Conservation (phyloP, 2,329 filamentous ascomycete genomes). For the Zymoseptoria passerinii region DNA sequence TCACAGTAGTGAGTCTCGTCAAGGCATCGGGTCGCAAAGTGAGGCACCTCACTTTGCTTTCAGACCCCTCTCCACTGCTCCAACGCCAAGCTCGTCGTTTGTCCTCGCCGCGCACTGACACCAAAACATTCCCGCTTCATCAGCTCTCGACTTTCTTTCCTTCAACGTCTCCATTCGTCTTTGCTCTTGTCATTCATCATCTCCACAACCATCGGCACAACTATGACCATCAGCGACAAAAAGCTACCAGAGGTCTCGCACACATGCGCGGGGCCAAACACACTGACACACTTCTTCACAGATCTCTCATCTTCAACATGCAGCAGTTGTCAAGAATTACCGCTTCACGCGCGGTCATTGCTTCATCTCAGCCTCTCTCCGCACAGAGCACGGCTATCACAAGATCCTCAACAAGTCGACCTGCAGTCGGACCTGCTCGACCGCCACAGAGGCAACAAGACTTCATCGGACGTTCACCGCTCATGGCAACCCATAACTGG, state of each 20-base stretch:
- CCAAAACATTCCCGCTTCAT: neutral
- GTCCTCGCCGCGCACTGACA: neutral
- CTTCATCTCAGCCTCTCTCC: neutral
- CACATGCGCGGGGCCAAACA: neutral
- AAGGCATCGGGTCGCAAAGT: too few relatives aligned
- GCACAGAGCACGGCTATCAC: neutral
- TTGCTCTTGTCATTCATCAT: neutral
- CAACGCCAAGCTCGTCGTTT: neutral
- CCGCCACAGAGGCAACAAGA: neutral
- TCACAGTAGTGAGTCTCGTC: too few relatives aligned
- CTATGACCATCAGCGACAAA: neutral
- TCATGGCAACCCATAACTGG: neutral
- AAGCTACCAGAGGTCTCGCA: neutral
- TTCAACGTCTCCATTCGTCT: neutral
- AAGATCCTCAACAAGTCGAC: neutral
- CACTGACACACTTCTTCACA: neutral
- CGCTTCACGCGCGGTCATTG: neutral
- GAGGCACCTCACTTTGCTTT: neutral
- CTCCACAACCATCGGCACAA: neutral
- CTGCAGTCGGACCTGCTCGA: neutral
- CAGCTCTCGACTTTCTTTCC: neutral
- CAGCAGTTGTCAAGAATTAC: neutral
- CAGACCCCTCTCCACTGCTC: too few relatives aligned
- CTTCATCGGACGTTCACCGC: neutral
- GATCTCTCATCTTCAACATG: neutral